Evolutionary conservation across 208 protist genomes (phyloP).

Genomic region (Naegleria gruberi): DNA sequence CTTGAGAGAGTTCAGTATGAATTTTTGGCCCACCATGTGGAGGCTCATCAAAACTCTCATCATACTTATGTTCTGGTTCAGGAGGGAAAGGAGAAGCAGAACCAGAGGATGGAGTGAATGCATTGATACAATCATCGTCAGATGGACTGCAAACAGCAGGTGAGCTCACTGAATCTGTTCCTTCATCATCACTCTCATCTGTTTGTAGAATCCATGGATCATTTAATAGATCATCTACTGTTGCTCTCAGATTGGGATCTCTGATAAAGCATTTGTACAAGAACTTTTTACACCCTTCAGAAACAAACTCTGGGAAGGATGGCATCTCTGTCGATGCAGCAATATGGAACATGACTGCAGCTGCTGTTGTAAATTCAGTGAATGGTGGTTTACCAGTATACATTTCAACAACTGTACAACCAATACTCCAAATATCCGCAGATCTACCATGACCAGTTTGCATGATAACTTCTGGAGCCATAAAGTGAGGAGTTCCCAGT

Average conservation of each 20-base stretch:
- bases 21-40: background rate
- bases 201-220: background rate
- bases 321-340: background rate
- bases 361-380: background rate
- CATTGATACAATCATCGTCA: background rate
- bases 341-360: slow-evolving; percentile 26
- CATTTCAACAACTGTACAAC: slow-evolving; percentile 56
- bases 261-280: slow-evolving; percentile 7
- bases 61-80: background rate
- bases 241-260: background rate
- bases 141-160: background rate
- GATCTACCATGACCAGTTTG: slow-evolving; percentile 69
- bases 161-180: background rate
- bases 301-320: background rate
- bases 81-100: background rate
- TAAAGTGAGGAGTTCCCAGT: slow-evolving; percentile 78
- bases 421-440: slow-evolving; percentile 81
- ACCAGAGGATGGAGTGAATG: background rate
- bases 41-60: background rate
- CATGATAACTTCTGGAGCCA: slow-evolving; percentile 80
- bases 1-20: background rate
- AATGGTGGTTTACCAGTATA: slow-evolving; percentile 37
- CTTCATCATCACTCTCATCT: background rate
- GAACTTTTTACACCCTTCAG: slow-evolving; percentile 4
- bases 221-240: background rate